phyloP scores from a whole-genome alignment of 768 basidiomycete genomes.

The Crassisporium funariophilum region DNA sequence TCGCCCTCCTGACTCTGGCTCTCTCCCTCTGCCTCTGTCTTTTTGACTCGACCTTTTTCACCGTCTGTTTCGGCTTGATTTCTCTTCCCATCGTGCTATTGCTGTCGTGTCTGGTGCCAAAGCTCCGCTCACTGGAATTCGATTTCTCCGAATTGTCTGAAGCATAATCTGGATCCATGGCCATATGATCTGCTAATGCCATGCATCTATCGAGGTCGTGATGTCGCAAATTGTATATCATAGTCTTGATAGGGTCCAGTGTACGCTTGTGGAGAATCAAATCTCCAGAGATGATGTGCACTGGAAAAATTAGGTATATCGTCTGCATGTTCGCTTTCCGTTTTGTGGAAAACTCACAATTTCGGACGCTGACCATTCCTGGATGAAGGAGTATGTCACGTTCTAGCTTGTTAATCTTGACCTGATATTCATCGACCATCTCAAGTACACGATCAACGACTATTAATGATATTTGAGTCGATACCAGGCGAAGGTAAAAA shows the following conservation, averaged over 20 bases:
- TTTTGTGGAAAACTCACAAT: constrained; percentile 39
- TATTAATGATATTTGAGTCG: constrained; percentile 19
- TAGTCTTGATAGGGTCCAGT: constrained; percentile 65
- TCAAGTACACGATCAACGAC: constrained; percentile 68
- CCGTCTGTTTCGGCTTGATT: neutral
- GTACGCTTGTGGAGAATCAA: constrained; percentile 72
- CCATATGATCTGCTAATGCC: constrained; percentile 26
- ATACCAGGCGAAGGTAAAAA: neutral
- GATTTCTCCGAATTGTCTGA: neutral
- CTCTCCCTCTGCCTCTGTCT: constrained; percentile 5
- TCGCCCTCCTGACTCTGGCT: neutral
- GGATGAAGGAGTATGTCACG: constrained; percentile 59
- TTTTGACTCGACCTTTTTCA: constrained; percentile 2
- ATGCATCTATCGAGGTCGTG: constrained; percentile 56
- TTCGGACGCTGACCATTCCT: constrained; percentile 58
- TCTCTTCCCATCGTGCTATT: too few relatives aligned
- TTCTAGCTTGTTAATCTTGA: constrained; percentile 60
- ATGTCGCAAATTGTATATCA: constrained; percentile 63
- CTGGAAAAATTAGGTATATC: constrained; percentile 31
- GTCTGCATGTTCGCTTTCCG: neutral
- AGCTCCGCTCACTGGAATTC: neutral
- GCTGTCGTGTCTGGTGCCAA: too few relatives aligned
- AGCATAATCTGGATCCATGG: constrained; percentile 6
- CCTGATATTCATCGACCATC: constrained; percentile 68
- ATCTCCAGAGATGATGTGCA: constrained; percentile 75